Evolutionary conservation across 495 filamentous ascomycete species (phyloP).

Genomic region (Delitschia confertaspora): DNA sequence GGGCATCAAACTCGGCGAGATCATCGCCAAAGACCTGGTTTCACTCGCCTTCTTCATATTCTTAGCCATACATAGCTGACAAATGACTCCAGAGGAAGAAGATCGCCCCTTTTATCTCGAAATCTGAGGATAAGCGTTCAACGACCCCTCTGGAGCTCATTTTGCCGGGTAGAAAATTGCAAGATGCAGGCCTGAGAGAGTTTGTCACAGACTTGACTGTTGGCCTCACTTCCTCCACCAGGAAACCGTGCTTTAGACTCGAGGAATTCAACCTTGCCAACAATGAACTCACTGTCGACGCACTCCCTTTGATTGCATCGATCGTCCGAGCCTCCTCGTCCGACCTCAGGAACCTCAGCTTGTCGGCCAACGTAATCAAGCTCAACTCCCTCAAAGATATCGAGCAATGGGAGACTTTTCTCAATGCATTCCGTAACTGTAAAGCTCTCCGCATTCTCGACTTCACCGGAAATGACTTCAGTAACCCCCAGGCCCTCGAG

Average conservation of each 20-base stretch:
- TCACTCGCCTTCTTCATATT: conserved; percentile 4
- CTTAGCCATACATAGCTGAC: conserved; percentile 17
- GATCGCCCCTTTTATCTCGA: conserved; percentile 19
- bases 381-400: conserved; percentile 34
- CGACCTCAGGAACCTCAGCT: conserved; percentile 42
- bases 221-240: conserved; percentile 32
- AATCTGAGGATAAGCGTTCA: conserved; percentile 34
- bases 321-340: conserved; percentile 35
- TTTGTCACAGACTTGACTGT: conserved; percentile 37
- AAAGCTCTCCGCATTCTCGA: conserved; percentile 40
- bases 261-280: conserved; percentile 41
- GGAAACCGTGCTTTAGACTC: conserved; percentile 34
- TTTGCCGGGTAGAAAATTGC: conserved; percentile 38
- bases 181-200: conserved; percentile 38
- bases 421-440: conserved; percentile 39
- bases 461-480: conserved; percentile 38
- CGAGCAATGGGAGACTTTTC: conserved; percentile 39
- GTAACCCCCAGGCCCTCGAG: conserved; percentile 38
- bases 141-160: conserved; percentile 41
- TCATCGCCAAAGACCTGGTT: conserved; percentile 41
- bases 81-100: conserved; percentile 8
- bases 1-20: conserved; percentile 40
- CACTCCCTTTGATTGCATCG: conserved; percentile 35
- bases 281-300: conserved; percentile 37
- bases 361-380: conserved; percentile 40